These are phyloP conservation scores for Trichoderma guizhouense DNA, from an alignment of 2,329 filamentous ascomycete genomes.

Conservation along the genomic window DNA sequence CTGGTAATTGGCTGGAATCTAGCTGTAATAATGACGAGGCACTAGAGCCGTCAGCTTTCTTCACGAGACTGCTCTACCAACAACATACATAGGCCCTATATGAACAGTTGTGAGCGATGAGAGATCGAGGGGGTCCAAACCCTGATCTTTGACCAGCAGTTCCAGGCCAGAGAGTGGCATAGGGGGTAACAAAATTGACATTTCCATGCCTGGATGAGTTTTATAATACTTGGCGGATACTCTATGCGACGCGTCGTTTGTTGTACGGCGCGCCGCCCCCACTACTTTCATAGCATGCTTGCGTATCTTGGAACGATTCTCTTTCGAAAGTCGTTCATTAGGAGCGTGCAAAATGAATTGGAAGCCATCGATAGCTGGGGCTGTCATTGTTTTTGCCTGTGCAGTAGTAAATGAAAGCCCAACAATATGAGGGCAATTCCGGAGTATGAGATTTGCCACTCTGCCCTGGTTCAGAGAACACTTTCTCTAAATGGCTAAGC, in stretches of 20 bases:
- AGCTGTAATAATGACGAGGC: not conserved
- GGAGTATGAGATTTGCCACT: not conserved
- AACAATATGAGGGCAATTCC: not conserved
- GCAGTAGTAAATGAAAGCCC: not conserved
- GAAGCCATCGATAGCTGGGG: not conserved
- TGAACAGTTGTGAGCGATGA: conserved; percentile 1
- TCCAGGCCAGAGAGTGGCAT: not conserved
- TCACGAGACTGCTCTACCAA: not conserved
- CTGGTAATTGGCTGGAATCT: no score
- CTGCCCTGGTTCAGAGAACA: not conserved
- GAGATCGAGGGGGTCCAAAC: not conserved
- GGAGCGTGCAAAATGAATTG: not conserved
- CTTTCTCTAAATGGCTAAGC: not conserved
- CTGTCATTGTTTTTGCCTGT: not conserved
- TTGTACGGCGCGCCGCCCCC: not conserved
- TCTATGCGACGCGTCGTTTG: not conserved
- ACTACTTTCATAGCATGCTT: not conserved
- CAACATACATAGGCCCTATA: not conserved
- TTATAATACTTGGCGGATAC: not conserved
- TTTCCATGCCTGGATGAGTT: not conserved
- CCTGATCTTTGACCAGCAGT: not conserved
- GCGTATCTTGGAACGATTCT: not conserved
- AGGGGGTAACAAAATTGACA: not conserved
- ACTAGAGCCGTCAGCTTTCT: not conserved
- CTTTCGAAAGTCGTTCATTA: not conserved